A percentile compares a stretch with the other conserved stretches of the same genome.
These are phyloP conservation scores for Aureobasidium uvarum DNA, from an alignment of 2,329 filamentous ascomycete genomes.

Conservation along the genomic window DNA sequence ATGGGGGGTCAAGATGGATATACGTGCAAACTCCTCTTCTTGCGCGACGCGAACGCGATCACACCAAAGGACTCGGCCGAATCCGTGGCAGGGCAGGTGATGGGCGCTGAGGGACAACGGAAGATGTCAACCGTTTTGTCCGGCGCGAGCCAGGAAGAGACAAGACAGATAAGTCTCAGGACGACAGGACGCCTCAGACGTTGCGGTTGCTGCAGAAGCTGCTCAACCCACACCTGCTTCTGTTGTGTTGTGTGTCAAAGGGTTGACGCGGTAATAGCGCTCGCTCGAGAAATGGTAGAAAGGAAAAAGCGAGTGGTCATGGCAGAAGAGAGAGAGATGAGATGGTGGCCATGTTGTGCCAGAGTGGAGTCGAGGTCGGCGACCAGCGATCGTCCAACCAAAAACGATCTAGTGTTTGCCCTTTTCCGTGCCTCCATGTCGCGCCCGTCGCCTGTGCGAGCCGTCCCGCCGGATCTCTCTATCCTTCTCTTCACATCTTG, in stretches of 20 bases:
- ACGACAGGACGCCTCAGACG: slow-evolving; percentile 3
- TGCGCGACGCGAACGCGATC: slow-evolving; percentile 25
- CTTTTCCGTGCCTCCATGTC: slow-evolving; percentile 14
- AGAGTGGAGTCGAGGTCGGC: slow-evolving; percentile 23
- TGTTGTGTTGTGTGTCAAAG: neutral
- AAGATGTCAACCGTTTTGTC: slow-evolving; percentile 18
- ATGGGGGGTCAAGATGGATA: slow-evolving; percentile 6
- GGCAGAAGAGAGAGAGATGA: neutral
- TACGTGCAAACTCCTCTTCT: slow-evolving; percentile 17
- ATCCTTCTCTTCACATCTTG: slow-evolving; percentile 19
- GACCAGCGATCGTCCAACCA: slow-evolving; percentile 15
- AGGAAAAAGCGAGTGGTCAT: neutral
- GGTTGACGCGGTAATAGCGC: neutral
- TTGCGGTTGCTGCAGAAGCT: slow-evolving; percentile 2
- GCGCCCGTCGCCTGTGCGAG: slow-evolving; percentile 12
- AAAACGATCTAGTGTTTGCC: slow-evolving; percentile 22
- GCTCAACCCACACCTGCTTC: neutral
- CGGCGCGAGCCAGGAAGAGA: slow-evolving; percentile 7
- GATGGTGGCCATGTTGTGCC: slow-evolving; percentile 17
- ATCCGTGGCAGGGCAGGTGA: slow-evolving; percentile 23
- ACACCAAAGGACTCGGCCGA: slow-evolving; percentile 22
- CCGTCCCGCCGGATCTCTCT: slow-evolving; percentile 19
- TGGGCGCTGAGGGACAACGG: slow-evolving; percentile 12
- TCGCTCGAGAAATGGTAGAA: neutral
- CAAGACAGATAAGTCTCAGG: slow-evolving; percentile 17